Evolutionary conservation across 2,329 filamentous ascomycete species (phyloP), one percentile per base, ranked within the genome.

Genomic region (Tolypocladium tropicale): DNA sequence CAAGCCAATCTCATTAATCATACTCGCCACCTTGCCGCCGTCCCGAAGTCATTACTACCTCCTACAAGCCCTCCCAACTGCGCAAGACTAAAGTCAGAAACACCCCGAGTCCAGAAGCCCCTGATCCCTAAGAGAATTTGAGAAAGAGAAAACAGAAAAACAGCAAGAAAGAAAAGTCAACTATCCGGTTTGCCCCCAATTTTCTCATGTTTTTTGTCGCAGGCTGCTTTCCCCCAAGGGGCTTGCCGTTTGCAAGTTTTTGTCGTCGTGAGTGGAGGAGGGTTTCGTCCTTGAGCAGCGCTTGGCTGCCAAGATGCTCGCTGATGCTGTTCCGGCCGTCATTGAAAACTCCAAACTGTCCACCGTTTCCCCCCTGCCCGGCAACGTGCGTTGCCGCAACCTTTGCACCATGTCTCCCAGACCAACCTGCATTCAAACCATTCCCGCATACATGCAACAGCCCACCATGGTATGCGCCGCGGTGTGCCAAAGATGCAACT

Each of bases 401-500:
- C 32, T 46, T 32, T 30, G 18, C 30, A 33, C 28, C 52, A 28
- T 49, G 16, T 49, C 25, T 32, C 25, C 46, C 9, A 3, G 25
- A 9, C 43, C 46, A 28, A 49, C 28, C 46, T 18, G 28, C 28
- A 32, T n/a, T 28, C 46, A n/a, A 30, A 32, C 14, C 46, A 6
- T 23, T 14, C 52, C 21, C 52, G 18, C 43, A 53, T 36, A 21
- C n/a, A 23, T 32, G 46, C 28, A 49, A 55, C 43, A 39, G 55
- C 54, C 57, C 54, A 59, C 59, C 57, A 46, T 39, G 57, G 59
- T 54, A 57, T 57, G 60, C 59, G 59, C 61, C 60, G 50, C 55
- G 50, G 49, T 55, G 57, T 54, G 46, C 57, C 39, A 51, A 59
- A 57, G 57, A 60, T 57, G 57, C 58, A 57, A 58, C 55, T 57